A percentile compares a stretch with the other conserved stretches of the same genome.
Evolutionary conservation across 176 grass and related monocot species (phyloP).

Genomic region (maize (Zea mays)): DNA sequence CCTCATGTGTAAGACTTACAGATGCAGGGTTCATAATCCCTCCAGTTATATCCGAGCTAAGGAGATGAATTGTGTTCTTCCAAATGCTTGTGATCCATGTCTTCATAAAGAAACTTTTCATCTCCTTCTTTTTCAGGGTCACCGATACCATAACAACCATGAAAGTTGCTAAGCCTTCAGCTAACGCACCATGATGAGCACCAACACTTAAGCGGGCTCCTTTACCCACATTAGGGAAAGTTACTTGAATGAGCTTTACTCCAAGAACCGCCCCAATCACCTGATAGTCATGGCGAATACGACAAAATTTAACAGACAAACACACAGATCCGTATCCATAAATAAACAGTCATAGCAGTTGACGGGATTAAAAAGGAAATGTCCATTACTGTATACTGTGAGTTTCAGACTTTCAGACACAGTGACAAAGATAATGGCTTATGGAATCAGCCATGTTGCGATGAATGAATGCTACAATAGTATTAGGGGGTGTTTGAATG

Average conservation of each 20-base stretch:
- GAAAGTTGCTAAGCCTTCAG: constrained; percentile 87
- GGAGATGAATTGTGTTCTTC: constrained; percentile 87
- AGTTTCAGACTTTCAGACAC: neutral
- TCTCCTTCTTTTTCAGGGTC: constrained; percentile 74
- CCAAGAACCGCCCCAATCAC: constrained; percentile 68
- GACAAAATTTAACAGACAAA: constrained; percentile 14
- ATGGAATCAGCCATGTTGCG: neutral
- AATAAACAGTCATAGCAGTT: neutral
- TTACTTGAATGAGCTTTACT: constrained; percentile 56
- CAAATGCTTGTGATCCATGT: constrained; percentile 91
- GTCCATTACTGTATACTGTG: neutral
- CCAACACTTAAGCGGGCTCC: constrained; percentile 64
- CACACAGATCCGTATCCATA: neutral
- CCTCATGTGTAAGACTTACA: constrained; percentile 55
- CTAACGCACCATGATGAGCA: constrained; percentile 73
- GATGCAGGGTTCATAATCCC: constrained; percentile 99
- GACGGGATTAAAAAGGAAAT: neutral
- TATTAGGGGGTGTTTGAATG: neutral
- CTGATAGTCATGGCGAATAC: constrained; percentile 33
- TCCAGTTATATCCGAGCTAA: constrained; percentile 92
- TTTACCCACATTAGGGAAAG: constrained; percentile 75
- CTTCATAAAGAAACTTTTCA: constrained; percentile 86
- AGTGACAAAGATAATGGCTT: neutral
- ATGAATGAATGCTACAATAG: neutral
- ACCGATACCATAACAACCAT: constrained; percentile 78